phyloP scores from a whole-genome alignment of 108 stramenopile species.

The Conticribra weissflogii region DNA sequence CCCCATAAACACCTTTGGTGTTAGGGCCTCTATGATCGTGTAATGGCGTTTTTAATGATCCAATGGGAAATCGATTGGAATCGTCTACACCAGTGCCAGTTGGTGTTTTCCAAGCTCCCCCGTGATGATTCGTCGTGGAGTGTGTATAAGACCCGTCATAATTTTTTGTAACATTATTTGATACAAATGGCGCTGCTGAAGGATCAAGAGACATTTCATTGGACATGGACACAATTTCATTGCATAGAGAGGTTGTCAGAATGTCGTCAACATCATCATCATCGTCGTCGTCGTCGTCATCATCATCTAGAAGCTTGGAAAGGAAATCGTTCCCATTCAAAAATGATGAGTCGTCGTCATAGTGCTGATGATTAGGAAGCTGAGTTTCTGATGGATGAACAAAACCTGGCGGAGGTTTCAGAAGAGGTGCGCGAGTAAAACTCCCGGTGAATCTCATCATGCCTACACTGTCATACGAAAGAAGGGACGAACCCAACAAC shows the following conservation, averaged over 20 bases:
- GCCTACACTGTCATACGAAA: background rate
- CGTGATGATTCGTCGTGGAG: too few species aligned
- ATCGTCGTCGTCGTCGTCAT: constrained; percentile 39
- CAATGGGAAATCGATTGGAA: background rate
- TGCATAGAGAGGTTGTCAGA: constrained; percentile 10
- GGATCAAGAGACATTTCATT: constrained; percentile 44
- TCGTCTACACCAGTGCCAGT: background rate
- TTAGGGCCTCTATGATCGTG: constrained; percentile 8
- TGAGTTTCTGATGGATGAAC: constrained; percentile 17
- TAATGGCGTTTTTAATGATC: background rate
- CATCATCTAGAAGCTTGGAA: constrained; percentile 52
- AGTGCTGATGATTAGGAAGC: constrained; percentile 1
- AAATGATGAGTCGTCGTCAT: constrained; percentile 20
- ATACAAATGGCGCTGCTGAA: constrained; percentile 42
- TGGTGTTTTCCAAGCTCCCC: background rate
- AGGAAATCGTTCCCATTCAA: constrained; percentile 40
- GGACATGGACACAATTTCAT: constrained; percentile 12
- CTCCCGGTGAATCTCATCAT: too few species aligned
- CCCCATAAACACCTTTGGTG: constrained; percentile 50
- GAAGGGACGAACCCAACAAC: background rate
- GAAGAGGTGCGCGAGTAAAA: constrained; percentile 1
- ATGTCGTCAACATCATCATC: constrained; percentile 13
- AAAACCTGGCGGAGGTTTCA: constrained; percentile 49
- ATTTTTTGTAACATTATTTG: background rate
- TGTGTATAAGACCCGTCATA: background rate